Conservation (phyloP, 768 basidiomycete species). For the Symmetrospora coprosmae region DNA sequence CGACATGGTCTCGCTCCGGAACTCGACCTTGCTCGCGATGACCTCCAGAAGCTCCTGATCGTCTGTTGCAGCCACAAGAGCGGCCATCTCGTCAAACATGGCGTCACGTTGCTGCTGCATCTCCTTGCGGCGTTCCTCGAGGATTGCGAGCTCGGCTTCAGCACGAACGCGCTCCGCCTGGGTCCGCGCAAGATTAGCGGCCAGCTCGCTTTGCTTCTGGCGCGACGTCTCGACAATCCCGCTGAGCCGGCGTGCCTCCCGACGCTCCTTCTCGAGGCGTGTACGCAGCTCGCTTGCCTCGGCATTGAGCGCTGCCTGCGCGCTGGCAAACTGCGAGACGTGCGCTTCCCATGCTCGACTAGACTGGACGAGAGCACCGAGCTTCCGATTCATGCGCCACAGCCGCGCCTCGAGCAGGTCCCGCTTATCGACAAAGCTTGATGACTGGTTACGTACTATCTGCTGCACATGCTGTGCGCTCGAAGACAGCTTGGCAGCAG, state of each 20-base stretch:
- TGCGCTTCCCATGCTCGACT: not conserved
- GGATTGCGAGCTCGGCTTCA: not conserved
- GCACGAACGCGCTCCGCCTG: conserved; percentile 16
- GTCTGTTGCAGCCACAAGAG: not conserved
- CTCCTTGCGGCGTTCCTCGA: not conserved
- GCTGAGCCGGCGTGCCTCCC: conserved; percentile 1
- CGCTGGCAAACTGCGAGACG: not conserved
- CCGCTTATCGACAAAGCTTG: conserved; percentile 82
- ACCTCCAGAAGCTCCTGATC: not conserved
- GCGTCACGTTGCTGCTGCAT: not conserved
- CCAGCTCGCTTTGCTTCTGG: conserved; percentile 6
- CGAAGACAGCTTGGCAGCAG: not conserved
- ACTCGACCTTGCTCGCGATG: not conserved
- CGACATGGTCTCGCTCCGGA: not conserved
- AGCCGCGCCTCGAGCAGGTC: conserved; percentile 38
- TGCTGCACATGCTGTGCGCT: conserved; percentile 19
- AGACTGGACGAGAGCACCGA: not conserved
- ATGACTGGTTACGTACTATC: conserved; percentile 49
- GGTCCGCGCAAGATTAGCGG: not conserved
- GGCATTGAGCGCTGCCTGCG: not conserved
- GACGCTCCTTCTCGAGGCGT: conserved; percentile 20
- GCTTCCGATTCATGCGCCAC: conserved; percentile 4
- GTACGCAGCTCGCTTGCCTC: not conserved
- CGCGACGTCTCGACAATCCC: conserved; percentile 1
- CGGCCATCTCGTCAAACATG: not conserved